phyloP scores from a whole-genome alignment of 1,284 basidiomycete genomes.

The Rhodotorula sp. region DNA sequence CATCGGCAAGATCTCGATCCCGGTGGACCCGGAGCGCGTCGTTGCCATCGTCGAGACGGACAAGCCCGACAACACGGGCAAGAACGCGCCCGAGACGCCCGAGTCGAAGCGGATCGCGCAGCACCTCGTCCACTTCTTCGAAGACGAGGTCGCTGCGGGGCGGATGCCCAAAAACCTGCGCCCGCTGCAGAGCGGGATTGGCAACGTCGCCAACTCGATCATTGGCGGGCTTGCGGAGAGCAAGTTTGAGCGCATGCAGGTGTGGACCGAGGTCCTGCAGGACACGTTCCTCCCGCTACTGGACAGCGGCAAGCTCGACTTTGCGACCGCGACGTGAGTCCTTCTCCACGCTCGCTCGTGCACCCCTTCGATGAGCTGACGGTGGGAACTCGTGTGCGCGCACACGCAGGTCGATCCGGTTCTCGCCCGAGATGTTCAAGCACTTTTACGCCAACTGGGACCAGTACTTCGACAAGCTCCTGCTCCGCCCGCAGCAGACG shows the following conservation, averaged over 20 bases:
- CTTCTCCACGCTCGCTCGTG: not conserved
- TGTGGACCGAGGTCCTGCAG: constrained; percentile 56
- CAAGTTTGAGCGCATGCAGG: constrained; percentile 58
- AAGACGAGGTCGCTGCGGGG: constrained; percentile 56
- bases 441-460: constrained; percentile 57
- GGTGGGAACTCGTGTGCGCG: not conserved
- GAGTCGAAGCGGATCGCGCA: constrained; percentile 55
- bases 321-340: constrained; percentile 56
- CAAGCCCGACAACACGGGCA: constrained; percentile 58
- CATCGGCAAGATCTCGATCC: constrained; percentile 57
- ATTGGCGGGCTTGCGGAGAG: constrained; percentile 59
- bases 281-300: constrained; percentile 54
- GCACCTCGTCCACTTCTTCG: constrained; percentile 59
- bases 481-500: constrained; percentile 59
- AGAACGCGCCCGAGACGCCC: constrained; percentile 57
- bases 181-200: constrained; percentile 59
- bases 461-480: constrained; percentile 57
- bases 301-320: constrained; percentile 58
- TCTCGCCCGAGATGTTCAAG: constrained; percentile 55
- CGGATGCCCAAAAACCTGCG: constrained; percentile 57
- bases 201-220: constrained; percentile 57
- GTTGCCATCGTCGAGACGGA: constrained; percentile 57
- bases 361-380: not conserved
- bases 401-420: constrained; percentile 52
- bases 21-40: constrained; percentile 59